These are phyloP conservation scores for Tilletia horrida DNA, from an alignment of 1,284 basidiomycete genomes.

Conservation along the genomic window DNA sequence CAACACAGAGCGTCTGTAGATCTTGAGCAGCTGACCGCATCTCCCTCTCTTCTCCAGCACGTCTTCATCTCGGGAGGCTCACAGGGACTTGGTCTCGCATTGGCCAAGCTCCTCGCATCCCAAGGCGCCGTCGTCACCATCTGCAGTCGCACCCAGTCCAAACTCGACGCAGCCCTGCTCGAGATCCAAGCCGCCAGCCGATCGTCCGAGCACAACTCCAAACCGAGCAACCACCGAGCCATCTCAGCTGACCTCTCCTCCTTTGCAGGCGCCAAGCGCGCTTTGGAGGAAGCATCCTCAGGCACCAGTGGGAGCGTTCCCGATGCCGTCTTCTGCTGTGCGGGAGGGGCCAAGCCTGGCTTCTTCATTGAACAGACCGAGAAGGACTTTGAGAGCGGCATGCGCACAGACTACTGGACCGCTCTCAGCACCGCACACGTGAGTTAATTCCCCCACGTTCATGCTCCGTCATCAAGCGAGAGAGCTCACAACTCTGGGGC, in stretches of 20 bases:
- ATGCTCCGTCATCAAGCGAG: too few species aligned
- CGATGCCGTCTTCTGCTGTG: conserved; percentile 71
- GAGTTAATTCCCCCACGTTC: conserved; percentile 38
- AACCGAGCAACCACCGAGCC: conserved; percentile 23
- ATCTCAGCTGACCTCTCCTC: conserved; percentile 47
- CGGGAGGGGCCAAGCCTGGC: conserved; percentile 66
- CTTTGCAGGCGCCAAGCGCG: conserved; percentile 37
- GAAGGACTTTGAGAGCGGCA: conserved; percentile 61
- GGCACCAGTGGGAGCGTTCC: conserved; percentile 64
- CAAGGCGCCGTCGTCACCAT: conserved; percentile 77
- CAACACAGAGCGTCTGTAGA: too few species aligned
- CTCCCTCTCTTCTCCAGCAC: conserved; percentile 22
- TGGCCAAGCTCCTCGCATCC: conserved; percentile 68
- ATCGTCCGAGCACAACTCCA: conserved; percentile 14
- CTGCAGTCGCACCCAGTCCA: conserved; percentile 68
- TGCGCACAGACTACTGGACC: conserved; percentile 60
- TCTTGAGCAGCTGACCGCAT: too few species aligned
- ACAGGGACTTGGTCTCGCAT: conserved; percentile 70
- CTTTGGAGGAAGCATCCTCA: conserved; percentile 47
- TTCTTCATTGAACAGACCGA: conserved; percentile 71
- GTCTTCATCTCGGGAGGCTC: conserved; percentile 73
- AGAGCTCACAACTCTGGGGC: too few species aligned
- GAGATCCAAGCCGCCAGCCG: conserved; percentile 61
- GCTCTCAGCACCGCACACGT: conserved; percentile 75
- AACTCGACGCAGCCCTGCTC: conserved; percentile 63